Evolutionary conservation across 2,329 filamentous ascomycete species (phyloP).

Genomic region (Nothomitra cinnamomea): DNA sequence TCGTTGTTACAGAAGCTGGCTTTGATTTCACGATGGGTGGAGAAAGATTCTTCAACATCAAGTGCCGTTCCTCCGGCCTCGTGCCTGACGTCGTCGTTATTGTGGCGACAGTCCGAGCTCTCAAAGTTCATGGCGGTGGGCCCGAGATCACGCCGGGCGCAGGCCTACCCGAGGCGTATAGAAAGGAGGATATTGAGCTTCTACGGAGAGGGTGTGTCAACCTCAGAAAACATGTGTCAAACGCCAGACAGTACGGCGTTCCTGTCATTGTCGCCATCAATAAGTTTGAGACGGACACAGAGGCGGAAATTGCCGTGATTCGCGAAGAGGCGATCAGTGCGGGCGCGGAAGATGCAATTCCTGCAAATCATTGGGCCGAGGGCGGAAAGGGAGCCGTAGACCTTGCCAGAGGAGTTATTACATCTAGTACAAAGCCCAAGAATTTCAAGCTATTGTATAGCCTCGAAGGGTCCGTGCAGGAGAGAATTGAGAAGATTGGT

Average conservation of each 20-base stretch:
- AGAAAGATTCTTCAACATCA: conserved; percentile 99
- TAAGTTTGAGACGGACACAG: conserved; percentile 85
- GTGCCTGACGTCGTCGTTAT: conserved; percentile 87
- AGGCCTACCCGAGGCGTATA: conserved; percentile 73
- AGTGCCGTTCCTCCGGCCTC: conserved; percentile 87
- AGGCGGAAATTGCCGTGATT: conserved; percentile 77
- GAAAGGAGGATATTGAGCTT: conserved; percentile 82
- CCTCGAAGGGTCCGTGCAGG: conserved; percentile 62
- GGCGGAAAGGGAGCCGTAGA: conserved; percentile 82
- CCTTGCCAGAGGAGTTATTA: conserved; percentile 72
- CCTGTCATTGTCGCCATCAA: conserved; percentile 96
- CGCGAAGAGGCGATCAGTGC: conserved; percentile 82
- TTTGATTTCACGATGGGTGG: conserved; percentile 99
- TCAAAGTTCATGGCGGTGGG: conserved; percentile 94
- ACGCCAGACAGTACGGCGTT: conserved; percentile 75
- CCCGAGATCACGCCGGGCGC: conserved; percentile 85
- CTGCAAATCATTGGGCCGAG: conserved; percentile 93
- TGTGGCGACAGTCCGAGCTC: conserved; percentile 82
- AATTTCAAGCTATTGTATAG: conserved; percentile 78
- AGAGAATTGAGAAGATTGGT: conserved; percentile 81
- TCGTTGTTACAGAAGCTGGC: conserved; percentile 89
- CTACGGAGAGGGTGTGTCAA: conserved; percentile 85
- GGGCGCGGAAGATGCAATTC: conserved; percentile 82
- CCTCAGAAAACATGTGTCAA: conserved; percentile 84
- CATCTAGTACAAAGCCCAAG: conserved; percentile 67